Evolutionary conservation across 2,329 filamentous ascomycete genomes (phyloP).

Genomic region (Xylaria sp.): DNA sequence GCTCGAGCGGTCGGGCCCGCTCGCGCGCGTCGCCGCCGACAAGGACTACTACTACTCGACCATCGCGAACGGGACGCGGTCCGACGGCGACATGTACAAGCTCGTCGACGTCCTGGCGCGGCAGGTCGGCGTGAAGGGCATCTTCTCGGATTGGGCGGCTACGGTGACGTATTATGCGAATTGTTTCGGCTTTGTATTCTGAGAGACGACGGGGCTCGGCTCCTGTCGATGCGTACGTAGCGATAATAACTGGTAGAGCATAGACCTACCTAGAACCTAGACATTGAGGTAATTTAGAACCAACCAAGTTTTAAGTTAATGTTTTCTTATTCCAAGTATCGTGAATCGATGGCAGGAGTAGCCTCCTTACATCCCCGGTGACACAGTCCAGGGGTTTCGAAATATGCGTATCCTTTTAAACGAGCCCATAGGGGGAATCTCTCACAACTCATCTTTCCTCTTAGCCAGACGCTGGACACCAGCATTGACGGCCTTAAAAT

Average conservation of each 20-base stretch:
- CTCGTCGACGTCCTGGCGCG: conserved; percentile 66
- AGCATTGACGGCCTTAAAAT: conserved; percentile 32
- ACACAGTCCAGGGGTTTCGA: neutral
- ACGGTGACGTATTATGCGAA: conserved; percentile 74
- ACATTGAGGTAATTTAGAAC: neutral
- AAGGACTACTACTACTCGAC: conserved; percentile 59
- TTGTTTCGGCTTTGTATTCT: conserved; percentile 53
- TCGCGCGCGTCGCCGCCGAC: conserved; percentile 51
- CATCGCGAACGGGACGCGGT: conserved; percentile 56
- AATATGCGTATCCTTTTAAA: neutral
- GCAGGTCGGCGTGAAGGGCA: conserved; percentile 61
- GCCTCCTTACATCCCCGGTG: too few species aligned
- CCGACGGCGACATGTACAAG: conserved; percentile 68
- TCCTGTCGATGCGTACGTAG: neutral
- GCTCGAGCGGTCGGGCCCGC: conserved; percentile 66
- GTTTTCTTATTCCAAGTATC: too few species aligned
- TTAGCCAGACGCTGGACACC: conserved; percentile 21
- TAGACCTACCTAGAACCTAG: neutral
- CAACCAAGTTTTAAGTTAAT: neutral
- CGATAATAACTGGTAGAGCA: neutral
- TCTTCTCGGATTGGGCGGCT: conserved; percentile 72
- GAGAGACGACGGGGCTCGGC: neutral
- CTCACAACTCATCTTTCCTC: conserved; percentile 33
- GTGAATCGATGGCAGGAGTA: too few species aligned
- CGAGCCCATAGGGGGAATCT: neutral